Percentiles rank a stretch among this genome's conserved stretches.
phyloP scores from a whole-genome alignment of 345 rosid genomes.

The Carallia pectinifolia region DNA sequence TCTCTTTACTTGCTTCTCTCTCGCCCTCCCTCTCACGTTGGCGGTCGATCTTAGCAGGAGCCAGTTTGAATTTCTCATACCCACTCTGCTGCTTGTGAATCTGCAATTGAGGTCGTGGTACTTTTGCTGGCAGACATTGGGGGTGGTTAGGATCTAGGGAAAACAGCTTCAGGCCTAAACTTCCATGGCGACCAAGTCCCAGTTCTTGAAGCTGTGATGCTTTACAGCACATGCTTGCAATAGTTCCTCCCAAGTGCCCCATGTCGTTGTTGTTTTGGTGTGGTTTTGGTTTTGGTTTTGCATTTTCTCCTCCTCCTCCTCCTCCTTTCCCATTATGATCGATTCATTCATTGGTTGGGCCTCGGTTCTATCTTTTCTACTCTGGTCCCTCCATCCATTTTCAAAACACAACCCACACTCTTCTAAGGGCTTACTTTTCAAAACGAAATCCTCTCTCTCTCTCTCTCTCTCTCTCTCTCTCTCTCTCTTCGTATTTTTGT shows the following conservation, averaged over 20 bases:
- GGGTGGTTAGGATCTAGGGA: constrained; percentile 42
- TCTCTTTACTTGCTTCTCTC: too few species aligned
- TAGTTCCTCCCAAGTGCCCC: constrained; percentile 91
- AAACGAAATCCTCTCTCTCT: not conserved
- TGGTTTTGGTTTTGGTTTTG: not conserved
- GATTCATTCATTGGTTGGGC: not conserved
- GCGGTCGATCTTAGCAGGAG: too few species aligned
- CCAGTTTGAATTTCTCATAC: too few species aligned
- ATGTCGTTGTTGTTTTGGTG: constrained; percentile 17
- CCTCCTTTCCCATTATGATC: not conserved
- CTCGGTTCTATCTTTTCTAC: not conserved
- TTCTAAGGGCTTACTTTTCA: not conserved
- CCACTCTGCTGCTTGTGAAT: constrained; percentile 21
- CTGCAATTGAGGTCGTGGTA: constrained; percentile 64
- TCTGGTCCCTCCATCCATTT: constrained; percentile 8
- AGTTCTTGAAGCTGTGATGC: constrained; percentile 65
- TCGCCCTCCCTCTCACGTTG: too few species aligned
- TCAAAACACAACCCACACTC: not conserved
- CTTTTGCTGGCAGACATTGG: constrained; percentile 51
- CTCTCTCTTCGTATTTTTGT: too few species aligned
- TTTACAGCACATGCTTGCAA: constrained; percentile 77
- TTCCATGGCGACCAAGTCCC: constrained; percentile 78
- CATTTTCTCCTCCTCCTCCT: not conserved
- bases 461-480: too few species aligned
- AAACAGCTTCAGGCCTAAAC: constrained; percentile 52